Conservation (phyloP, 768 basidiomycete genomes). For the Psilocybe cubensis region DNA sequence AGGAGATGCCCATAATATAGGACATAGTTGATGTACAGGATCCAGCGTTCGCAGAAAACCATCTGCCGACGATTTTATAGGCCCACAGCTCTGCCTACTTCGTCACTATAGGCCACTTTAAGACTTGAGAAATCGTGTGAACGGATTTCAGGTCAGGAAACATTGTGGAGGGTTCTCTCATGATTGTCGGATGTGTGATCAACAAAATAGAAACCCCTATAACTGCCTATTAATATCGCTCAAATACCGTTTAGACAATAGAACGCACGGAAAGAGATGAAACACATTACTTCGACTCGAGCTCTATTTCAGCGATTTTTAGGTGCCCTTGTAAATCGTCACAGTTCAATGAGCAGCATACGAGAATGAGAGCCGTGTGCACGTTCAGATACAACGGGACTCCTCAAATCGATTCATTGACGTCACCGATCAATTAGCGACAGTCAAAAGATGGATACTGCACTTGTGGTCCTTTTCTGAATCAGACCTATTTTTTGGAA, state of each 20-base stretch:
- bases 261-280: no score
- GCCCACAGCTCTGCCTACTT: neutral
- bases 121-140: neutral
- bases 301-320: no score
- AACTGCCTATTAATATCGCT: neutral
- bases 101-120: neutral
- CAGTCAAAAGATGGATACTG: no score
- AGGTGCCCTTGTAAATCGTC: no score
- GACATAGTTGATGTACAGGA: neutral
- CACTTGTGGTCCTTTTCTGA: no score
- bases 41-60: neutral
- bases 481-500: no score
- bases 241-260: neutral
- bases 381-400: no score
- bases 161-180: neutral
- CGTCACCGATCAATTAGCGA: no score
- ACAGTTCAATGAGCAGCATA: no score
- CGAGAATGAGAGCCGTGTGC: no score
- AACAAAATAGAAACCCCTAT: neutral
- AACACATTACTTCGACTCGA: no score
- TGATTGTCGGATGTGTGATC: neutral
- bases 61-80: neutral
- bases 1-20: neutral
- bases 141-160: neutral
- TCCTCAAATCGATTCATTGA: no score